These are phyloP conservation scores for Tricholoma flavovirens DNA, from an alignment of 768 basidiomycete genomes.

Conservation along the genomic window DNA sequence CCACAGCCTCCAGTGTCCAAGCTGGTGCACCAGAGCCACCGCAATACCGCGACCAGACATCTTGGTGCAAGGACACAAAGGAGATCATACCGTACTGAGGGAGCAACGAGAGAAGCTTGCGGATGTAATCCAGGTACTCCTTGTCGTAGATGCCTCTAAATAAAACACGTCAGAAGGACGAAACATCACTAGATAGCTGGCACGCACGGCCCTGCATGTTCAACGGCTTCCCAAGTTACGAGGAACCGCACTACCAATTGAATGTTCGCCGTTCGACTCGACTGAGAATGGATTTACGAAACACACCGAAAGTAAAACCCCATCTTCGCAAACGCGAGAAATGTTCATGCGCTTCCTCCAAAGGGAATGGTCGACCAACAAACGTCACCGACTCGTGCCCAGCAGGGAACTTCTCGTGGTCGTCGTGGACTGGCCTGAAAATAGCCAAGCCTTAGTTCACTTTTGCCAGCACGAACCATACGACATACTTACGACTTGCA, in stretches of 20 bases:
- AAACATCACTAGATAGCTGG: background rate
- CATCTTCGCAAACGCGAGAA: conserved; percentile 75
- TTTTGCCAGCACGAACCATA: conserved; percentile 1
- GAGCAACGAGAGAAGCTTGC: conserved; percentile 57
- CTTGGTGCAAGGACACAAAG: conserved; percentile 84
- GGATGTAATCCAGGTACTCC: conserved; percentile 79
- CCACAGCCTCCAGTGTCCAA: conserved; percentile 86
- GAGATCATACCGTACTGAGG: conserved; percentile 69
- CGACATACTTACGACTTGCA: conserved; percentile 65
- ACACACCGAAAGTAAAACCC: conserved; percentile 83
- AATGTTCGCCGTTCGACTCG: background rate
- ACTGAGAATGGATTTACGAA: background rate
- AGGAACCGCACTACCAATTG: conserved; percentile 72
- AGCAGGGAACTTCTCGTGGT: conserved; percentile 62
- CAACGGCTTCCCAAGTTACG: conserved; percentile 96
- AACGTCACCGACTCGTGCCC: conserved; percentile 69
- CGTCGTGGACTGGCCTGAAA: conserved; percentile 60
- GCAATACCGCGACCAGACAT: conserved; percentile 92
- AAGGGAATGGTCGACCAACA: conserved; percentile 85
- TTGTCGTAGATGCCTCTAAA: conserved; percentile 76
- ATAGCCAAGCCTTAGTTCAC: conserved; percentile 6
- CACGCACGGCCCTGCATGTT: conserved; percentile 87
- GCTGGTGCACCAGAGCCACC: conserved; percentile 96
- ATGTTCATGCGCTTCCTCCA: conserved; percentile 84
- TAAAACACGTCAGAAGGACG: conserved; percentile 2